Evolutionary conservation across 768 basidiomycete species (phyloP).

Genomic region (Pholiota microspora): DNA sequence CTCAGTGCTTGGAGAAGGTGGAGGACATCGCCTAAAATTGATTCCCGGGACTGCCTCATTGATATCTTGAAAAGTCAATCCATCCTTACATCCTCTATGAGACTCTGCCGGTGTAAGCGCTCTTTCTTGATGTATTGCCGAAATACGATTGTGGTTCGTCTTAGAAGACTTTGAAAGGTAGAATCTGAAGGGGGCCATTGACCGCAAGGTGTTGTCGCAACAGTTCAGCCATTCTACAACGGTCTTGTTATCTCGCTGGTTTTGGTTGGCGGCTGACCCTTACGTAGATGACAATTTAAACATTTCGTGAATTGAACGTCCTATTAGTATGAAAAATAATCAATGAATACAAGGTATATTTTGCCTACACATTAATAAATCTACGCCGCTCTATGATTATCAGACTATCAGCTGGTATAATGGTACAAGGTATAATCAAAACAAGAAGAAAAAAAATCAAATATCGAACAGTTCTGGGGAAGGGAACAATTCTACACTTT

Average conservation of each 20-base stretch:
- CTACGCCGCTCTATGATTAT: background rate
- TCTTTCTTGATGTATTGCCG: background rate
- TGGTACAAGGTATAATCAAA: background rate
- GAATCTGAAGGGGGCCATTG: constrained; percentile 1
- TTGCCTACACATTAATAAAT: background rate
- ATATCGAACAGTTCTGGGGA: constrained; percentile 1
- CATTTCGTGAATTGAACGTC: background rate
- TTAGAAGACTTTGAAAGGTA: background rate
- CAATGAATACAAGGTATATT: background rate
- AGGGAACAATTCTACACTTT: background rate
- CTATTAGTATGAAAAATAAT: background rate
- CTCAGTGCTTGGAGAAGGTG: background rate
- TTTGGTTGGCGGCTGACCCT: constrained; percentile 3
- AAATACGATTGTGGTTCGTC: background rate
- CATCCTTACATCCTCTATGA: background rate
- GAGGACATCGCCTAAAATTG: background rate
- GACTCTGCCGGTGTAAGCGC: background rate
- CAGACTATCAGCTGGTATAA: no score
- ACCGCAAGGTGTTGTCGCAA: background rate
- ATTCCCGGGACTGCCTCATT: background rate
- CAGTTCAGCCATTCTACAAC: background rate
- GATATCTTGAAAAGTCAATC: background rate
- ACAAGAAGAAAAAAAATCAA: background rate
- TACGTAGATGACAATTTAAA: background rate
- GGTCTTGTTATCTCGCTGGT: background rate